Base-by-base conservation (phyloP, 306 rosid species). In the Vicia villosa region DNA sequence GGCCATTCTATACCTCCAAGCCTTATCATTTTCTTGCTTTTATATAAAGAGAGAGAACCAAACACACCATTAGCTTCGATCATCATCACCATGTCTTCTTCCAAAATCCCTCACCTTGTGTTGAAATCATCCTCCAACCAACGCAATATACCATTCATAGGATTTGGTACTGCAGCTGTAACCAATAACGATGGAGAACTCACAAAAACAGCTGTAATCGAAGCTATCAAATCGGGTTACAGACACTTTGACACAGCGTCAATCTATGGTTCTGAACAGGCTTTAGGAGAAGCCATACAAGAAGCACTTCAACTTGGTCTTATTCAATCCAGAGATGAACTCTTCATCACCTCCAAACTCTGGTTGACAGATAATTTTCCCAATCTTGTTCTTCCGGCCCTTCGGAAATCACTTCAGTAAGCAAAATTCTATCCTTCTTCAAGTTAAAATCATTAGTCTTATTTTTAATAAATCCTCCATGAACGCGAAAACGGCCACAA, bases 331-430 rank as follows among this genome's bases (percentile, higher is more conserved):
- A 74, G 83, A n/a, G 73, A 69, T 20, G 83, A 79, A 4, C 80
- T 79, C 42, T 79, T 79, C 38, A 68, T 79, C 67, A 79, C 83
- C 4, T 52, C 83, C 15, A 79, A 79, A 66, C 76, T 79, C 2
- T 74, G 79, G 79, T 4, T 70, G 8, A 74, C 62, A 6, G 57
- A 68, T 1, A 70, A 70, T 63, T 56, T 61, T 28, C 76, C 70
- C 34, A 68, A 79, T 22, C 79, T 68, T 79, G 83, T 79, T 38
- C 59, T 67, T 21, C 71, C 83, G 21, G 79, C 76, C 62, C 61
- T 74, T 3, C 68, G 68, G 13, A 79, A 55, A 24, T 68, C 79
- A 13, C 79, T 79, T 9, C 46, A 10, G 79, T 74, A 59, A 78
- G 57, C 50, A 56, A 5, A 17, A 28, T 10, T 26, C 7, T 1